A percentile compares a stretch with the other conserved stretches of the same genome.
These are phyloP conservation scores for Chytriomyces hyalinus DNA, from an alignment of 192 early-diverging fungal genomes.

Conservation along the genomic window DNA sequence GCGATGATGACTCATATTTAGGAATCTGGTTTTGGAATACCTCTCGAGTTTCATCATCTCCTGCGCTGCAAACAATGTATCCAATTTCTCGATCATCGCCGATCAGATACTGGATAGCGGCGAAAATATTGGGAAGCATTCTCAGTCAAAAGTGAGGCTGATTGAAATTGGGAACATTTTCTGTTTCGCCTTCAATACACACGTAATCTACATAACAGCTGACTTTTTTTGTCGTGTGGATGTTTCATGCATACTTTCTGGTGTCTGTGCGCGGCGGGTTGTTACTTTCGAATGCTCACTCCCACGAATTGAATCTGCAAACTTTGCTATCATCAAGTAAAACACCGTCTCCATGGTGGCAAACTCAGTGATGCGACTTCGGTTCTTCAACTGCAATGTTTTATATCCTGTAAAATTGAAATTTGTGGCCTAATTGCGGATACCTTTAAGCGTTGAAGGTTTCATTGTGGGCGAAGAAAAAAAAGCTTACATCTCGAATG, in stretches of 20 bases:
- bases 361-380: not conserved
- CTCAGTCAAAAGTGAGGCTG: too few relatives aligned
- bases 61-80: slow-evolving; percentile 10
- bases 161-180: too few relatives aligned
- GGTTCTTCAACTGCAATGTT: not conserved
- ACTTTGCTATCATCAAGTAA: slow-evolving; percentile 10
- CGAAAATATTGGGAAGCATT: not conserved
- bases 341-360: slow-evolving; percentile 11
- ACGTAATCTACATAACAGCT: too few relatives aligned
- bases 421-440: not conserved
- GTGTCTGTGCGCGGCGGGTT: too few relatives aligned
- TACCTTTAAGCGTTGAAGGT: not conserved
- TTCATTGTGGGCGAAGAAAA: too few relatives aligned
- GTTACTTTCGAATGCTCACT: too few relatives aligned
- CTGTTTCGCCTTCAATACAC: too few relatives aligned
- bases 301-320: slow-evolving; percentile 1
- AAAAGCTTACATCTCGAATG: not conserved
- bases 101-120: slow-evolving; percentile 50
- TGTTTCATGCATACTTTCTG: too few relatives aligned
- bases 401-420: not conserved
- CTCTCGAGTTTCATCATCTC: slow-evolving; percentile 28
- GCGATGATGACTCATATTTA: too few relatives aligned
- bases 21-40: slow-evolving; percentile 17
- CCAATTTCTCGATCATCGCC: slow-evolving; percentile 15
- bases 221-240: too few relatives aligned